Evolutionary conservation across 2,329 filamentous ascomycete genomes (phyloP).

Genomic region (Westerdykella sp.): DNA sequence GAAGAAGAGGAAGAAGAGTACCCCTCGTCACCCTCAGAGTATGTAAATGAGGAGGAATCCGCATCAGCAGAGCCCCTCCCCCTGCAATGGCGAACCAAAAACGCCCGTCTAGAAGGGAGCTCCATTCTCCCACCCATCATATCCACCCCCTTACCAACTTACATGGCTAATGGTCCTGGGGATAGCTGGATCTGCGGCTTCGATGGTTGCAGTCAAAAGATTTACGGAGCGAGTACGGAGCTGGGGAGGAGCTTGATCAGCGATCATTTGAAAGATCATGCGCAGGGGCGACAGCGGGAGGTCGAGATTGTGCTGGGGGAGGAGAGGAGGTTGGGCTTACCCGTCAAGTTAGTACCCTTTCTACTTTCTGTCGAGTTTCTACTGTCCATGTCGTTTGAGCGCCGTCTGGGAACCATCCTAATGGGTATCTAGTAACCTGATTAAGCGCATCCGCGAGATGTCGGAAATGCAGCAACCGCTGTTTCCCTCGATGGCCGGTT

Average conservation of each 20-base stretch:
- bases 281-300: conserved; percentile 48
- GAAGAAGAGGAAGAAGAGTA: conserved; percentile 9
- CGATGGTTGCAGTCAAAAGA: conserved; percentile 57
- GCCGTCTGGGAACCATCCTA: conserved; percentile 3
- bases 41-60: conserved; percentile 9
- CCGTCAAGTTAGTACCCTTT: conserved; percentile 30
- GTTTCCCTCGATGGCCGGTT: conserved; percentile 11
- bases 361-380: neutral
- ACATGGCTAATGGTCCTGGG: conserved; percentile 46
- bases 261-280: conserved; percentile 57
- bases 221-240: conserved; percentile 55
- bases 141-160: conserved; percentile 30
- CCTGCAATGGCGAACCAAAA: conserved; percentile 2
- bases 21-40: conserved; percentile 14
- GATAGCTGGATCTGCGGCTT: conserved; percentile 63
- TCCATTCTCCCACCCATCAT: conserved; percentile 17
- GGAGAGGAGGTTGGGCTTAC: conserved; percentile 34
- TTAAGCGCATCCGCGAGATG: conserved; percentile 43
- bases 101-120: conserved; percentile 9
- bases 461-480: conserved; percentile 27
- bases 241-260: conserved; percentile 53
- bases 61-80: conserved; percentile 3
- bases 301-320: conserved; percentile 52
- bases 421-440: conserved; percentile 33
- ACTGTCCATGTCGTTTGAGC: neutral